Base-by-base conservation (phyloP, 148 eudicot genomes). In the Nyssa sinensis region DNA sequence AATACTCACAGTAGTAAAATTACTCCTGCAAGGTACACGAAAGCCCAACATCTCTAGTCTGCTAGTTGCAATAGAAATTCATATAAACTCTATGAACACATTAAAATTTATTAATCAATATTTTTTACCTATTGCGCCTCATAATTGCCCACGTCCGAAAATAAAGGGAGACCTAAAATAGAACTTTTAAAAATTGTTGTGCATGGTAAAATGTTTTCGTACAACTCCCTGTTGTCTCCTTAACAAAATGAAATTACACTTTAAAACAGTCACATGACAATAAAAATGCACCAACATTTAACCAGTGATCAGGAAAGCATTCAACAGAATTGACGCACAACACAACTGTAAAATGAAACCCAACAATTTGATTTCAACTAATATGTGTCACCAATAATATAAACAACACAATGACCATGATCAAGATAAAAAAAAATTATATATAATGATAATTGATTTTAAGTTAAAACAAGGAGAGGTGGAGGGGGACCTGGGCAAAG, bases 401-500 rank as follows among this genome's bases (percentile, higher is more conserved):
- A 4, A 39, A 0, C 7, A 39, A 0, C 7, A 9, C 44, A 39
- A 41, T 41, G 2, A 44, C n/a, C n/a, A n/a, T n/a, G 17, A 11
- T 44, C 17, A 44, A 44, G 51, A 44, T 44, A 2, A 1, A 44
- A 2, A 1, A 44, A 37, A 44, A 44, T 11, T 44, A 44, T 19
- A 14, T 19, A 44, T 1, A 44, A 44, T 44, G 17, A n/a, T n/a
- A n/a, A n/a, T n/a, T n/a, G n/a, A 44, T 11, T 44, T 44, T 14
- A 44, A 44, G 51, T 4, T 44, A 44, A 11, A 13, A 65, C 12
- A 62, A 19, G 32, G 62, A 28, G 13, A 7, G 24, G 10, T 2
- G 39, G 17, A 4, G 25, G n/a, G 35, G 14, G 21, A 93, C 97
- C 98, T 93, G 98, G 57, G 98, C 98, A 72, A 93, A 64, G 75